Evolutionary conservation across 345 rosid species (phyloP).

Genomic region (Eucalyptus pumila): DNA sequence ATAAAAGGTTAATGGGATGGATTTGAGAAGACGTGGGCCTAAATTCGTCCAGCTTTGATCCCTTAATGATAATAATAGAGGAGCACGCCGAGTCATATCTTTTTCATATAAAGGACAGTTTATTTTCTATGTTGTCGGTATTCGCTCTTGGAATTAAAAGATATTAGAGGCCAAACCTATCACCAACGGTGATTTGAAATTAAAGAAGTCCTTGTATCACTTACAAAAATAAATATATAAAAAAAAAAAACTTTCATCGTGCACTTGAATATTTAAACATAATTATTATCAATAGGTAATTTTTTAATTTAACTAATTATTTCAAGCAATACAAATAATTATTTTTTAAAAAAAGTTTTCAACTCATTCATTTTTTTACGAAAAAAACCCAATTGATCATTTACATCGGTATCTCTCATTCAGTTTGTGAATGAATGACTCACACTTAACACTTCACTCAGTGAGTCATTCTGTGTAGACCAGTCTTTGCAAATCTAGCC

Average conservation of each 20-base stretch:
- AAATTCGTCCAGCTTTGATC: background rate
- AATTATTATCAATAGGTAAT: background rate
- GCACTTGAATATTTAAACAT: background rate
- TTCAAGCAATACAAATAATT: rapidly evolving
- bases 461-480: background rate
- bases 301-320: background rate
- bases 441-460: background rate
- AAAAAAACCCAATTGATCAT: background rate
- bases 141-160: background rate
- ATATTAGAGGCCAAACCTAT: background rate
- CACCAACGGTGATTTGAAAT: background rate
- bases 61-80: background rate
- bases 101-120: background rate
- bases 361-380: background rate
- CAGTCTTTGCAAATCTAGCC: background rate
- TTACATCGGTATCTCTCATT: rapidly evolving
- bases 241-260: too few species aligned
- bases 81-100: background rate
- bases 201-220: rapidly evolving
- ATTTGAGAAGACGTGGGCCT: background rate
- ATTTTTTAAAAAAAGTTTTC: rapidly evolving
- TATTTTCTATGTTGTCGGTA: background rate
- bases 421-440: background rate
- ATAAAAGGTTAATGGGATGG: background rate
- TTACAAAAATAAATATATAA: background rate